A percentile compares a stretch with the other conserved stretches of the same genome.
Evolutionary conservation across 495 filamentous ascomycete species (phyloP).

Genomic region (Patellaria atrata): DNA sequence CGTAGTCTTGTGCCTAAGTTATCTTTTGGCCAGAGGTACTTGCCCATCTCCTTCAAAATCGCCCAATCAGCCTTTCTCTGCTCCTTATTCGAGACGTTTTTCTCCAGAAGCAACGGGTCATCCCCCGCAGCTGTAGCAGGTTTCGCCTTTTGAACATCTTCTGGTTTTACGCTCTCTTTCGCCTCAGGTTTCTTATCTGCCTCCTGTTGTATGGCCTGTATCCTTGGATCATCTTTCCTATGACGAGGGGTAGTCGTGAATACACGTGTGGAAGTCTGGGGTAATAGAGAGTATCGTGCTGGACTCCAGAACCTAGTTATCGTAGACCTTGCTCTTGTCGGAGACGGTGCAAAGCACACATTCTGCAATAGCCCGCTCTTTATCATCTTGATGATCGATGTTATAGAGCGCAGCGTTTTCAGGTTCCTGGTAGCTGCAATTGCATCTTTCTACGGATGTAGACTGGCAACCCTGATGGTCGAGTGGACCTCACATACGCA

Average conservation of each 20-base stretch:
- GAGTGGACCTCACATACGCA: too few relatives aligned
- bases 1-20: slow-evolving; percentile 68
- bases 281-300: background rate
- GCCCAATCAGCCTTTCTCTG: slow-evolving; percentile 96
- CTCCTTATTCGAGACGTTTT: slow-evolving; percentile 51
- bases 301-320: too few relatives aligned
- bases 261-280: slow-evolving; percentile 11
- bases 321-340: too few relatives aligned
- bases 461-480: too few relatives aligned
- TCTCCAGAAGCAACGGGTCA: slow-evolving; percentile 41
- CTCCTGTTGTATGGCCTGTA: slow-evolving; percentile 11
- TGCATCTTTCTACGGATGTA: too few relatives aligned
- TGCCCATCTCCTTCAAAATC: slow-evolving; percentile 94
- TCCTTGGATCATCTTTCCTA: slow-evolving; percentile 25
- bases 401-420: too few relatives aligned
- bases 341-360: too few relatives aligned
- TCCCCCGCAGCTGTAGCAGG: slow-evolving; percentile 19
- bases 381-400: too few relatives aligned
- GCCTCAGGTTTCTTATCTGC: slow-evolving; percentile 4
- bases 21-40: slow-evolving; percentile 92
- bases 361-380: too few relatives aligned
- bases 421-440: too few relatives aligned
- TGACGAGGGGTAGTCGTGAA: slow-evolving; percentile 26
- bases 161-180: slow-evolving; percentile 15
- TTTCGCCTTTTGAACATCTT: slow-evolving; percentile 20